phyloP scores from a whole-genome alignment of 2,329 filamentous ascomycete genomes.

The Aspergillus oerlinghausenensis region DNA sequence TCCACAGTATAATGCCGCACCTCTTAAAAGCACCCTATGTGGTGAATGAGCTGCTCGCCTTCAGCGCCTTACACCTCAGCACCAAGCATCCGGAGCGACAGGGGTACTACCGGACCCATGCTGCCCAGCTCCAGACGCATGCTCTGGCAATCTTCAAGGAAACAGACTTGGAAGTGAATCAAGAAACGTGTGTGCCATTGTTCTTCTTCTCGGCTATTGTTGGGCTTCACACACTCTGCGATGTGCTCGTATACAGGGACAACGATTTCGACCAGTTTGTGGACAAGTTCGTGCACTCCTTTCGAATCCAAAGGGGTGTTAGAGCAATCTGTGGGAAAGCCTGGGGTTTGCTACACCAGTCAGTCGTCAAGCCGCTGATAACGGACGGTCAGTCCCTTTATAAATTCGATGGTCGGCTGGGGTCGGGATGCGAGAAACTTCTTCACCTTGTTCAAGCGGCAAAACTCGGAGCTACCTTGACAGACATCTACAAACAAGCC shows the following conservation, averaged over 20 bases:
- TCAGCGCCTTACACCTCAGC: slow-evolving; percentile 44
- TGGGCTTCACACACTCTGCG: slow-evolving; percentile 43
- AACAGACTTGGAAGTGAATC: slow-evolving; percentile 3
- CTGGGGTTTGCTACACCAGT: slow-evolving; percentile 12
- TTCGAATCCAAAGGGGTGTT: slow-evolving; percentile 25
- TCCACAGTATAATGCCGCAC: slow-evolving; percentile 3
- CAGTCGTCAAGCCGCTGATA: slow-evolving; percentile 8
- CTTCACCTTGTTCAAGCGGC: slow-evolving; percentile 6
- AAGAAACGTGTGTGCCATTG: slow-evolving; percentile 15
- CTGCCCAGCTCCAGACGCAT: slow-evolving; percentile 34
- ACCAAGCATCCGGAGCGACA: slow-evolving; percentile 34
- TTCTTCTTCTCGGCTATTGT: slow-evolving; percentile 20
- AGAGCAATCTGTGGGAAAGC: slow-evolving; percentile 12
- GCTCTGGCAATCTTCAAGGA: slow-evolving; percentile 16
- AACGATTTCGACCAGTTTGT: slow-evolving; percentile 34
- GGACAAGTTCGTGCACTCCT: slow-evolving; percentile 21
- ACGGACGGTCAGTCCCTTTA: slow-evolving; percentile 2
- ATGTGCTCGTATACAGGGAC: slow-evolving; percentile 41
- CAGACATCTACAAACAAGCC: slow-evolving; percentile 5
- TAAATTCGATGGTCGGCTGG: not conserved
- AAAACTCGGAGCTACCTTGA: slow-evolving; percentile 1
- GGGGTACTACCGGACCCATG: slow-evolving; percentile 23
- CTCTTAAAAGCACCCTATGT: slow-evolving; percentile 37
- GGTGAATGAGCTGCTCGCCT: slow-evolving; percentile 46
- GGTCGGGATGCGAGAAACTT: slow-evolving; percentile 4